Percentiles rank a stretch among this genome's conserved stretches.
Evolutionary conservation across 2,329 filamentous ascomycete species (phyloP).

Genomic region (Pseudocercospora fuligena): DNA sequence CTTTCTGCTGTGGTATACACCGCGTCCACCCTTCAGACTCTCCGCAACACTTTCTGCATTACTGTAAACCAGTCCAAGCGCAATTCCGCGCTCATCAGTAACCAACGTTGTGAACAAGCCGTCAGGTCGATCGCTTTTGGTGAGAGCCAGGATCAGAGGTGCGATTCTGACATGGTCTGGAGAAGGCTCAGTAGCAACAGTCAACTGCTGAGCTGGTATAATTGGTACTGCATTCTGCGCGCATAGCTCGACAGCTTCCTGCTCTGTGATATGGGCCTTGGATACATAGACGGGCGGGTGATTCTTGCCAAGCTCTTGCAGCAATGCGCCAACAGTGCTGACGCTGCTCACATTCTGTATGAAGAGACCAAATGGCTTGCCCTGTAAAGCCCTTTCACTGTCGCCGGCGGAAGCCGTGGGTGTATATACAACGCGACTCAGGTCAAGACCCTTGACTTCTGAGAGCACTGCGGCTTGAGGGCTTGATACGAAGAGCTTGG

Average conservation of each 20-base stretch:
- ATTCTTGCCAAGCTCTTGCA: conserved; percentile 56
- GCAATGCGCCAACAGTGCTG: conserved; percentile 50
- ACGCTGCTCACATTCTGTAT: conserved; percentile 46
- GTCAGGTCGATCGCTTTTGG: conserved; percentile 81
- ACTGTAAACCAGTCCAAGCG: conserved; percentile 91
- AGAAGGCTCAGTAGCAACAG: conserved; percentile 66
- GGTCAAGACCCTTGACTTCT: conserved; percentile 56
- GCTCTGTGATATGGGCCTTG: conserved; percentile 47
- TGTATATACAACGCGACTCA: conserved; percentile 61
- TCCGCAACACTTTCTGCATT: conserved; percentile 88
- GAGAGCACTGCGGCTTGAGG: conserved; percentile 66
- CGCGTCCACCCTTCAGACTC: conserved; percentile 77
- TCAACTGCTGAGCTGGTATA: conserved; percentile 72
- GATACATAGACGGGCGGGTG: conserved; percentile 58
- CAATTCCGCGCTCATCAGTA: conserved; percentile 81
- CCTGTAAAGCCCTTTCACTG: conserved; percentile 48
- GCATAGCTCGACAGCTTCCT: conserved; percentile 48
- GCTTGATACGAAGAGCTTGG: conserved; percentile 79
- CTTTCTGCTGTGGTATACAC: conserved; percentile 96
- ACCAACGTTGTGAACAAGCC: conserved; percentile 88
- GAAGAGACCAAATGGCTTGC: conserved; percentile 53
- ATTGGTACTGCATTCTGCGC: conserved; percentile 67
- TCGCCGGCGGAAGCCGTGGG: conserved; percentile 51
- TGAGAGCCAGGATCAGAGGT: conserved; percentile 73
- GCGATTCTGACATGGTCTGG: conserved; percentile 67